Percentiles rank a stretch among this genome's conserved stretches.
phyloP scores from a whole-genome alignment of 108 stramenopile genomes.

The Fragilaria radians region DNA sequence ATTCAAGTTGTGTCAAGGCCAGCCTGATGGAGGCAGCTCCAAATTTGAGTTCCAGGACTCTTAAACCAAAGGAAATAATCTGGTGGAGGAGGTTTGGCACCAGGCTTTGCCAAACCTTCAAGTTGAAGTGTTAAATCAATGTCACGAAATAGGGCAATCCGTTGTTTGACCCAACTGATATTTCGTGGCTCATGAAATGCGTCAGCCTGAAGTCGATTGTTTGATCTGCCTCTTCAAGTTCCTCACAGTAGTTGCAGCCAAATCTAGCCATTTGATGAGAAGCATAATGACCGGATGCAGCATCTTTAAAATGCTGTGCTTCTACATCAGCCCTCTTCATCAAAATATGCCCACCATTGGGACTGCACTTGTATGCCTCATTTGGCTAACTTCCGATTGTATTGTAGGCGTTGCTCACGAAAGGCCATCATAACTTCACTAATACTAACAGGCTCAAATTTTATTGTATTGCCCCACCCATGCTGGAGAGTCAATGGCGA shows the following conservation, averaged over 20 bases:
- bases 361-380: conserved; percentile 9
- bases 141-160: conserved; percentile 29
- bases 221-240: conserved; percentile 3
- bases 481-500: conserved; percentile 54
- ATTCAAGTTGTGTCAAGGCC: conserved; percentile 84
- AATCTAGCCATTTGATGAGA: conserved; percentile 63
- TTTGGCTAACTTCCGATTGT: conserved; percentile 32
- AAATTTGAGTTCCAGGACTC: conserved; percentile 85
- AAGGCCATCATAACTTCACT: conserved; percentile 73
- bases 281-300: conserved; percentile 65
- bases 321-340: conserved; percentile 81
- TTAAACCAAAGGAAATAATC: conserved; percentile 82
- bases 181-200: conserved; percentile 39
- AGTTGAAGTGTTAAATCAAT: conserved; percentile 30
- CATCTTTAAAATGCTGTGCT: conserved; percentile 43
- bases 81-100: conserved; percentile 59
- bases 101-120: conserved; percentile 26
- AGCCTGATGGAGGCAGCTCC: conserved; percentile 82
- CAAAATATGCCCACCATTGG: conserved; percentile 45
- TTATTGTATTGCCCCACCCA: conserved; percentile 82
- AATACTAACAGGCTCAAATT: conserved; percentile 5
- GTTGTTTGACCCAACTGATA: conserved; percentile 28
- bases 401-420: conserved; percentile 67
- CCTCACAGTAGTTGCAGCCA: conserved; percentile 32
- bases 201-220: conserved; percentile 22